Evolutionary conservation across 2,329 filamentous ascomycete genomes (phyloP), one percentile per base, ranked within the genome.

Genomic region (Hypoxylon sp.): DNA sequence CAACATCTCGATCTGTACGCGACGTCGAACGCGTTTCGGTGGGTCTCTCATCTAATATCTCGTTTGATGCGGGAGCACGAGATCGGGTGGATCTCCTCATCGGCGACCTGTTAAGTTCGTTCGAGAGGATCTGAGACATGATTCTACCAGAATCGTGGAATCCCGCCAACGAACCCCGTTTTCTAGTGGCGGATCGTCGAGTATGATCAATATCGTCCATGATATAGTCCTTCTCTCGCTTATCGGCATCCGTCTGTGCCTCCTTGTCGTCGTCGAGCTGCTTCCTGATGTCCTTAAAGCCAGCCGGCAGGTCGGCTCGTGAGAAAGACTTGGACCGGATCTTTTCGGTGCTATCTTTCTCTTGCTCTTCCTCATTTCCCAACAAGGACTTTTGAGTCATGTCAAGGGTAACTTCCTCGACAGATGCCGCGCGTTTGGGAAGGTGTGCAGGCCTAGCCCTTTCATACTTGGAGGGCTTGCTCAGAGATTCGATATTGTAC

Each of bases 281-380:
- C 8, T 61, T 60, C 34, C 64, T 62, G 11, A 65, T 51, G 12
- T 68, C 62, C n/a, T 63, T 66, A n/a, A 69, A 59, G 42, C 61
- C 67, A 30, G 52, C 64, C 23, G 67, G 64, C 57, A 62, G 67
- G n/a, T 67, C 61, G 2, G 57, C 17, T 7, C 59, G 38, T 15
- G 56, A 12, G 13, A 40, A 52, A 21, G 30, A 44, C 5, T 34
- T 21, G 9, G 31, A 7, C 13, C 26, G 30, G 6, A 48, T 47
- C 6, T 32, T 42, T 12, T 44, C 49, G 23, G 37, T 37, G 29
- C 12, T 23, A 11, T 46, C 41, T 9, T 15, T 11, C 15, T 37
- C 44, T 25, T 17, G 13, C 6, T 60, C 47, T 15, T 59, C 51
- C 11, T 46, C 44, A 7, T 62, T 50, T 19, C 23, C 42, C 27